Conservation (phyloP, 1,139 yeast species). For the Geotrichum candidum region DNA sequence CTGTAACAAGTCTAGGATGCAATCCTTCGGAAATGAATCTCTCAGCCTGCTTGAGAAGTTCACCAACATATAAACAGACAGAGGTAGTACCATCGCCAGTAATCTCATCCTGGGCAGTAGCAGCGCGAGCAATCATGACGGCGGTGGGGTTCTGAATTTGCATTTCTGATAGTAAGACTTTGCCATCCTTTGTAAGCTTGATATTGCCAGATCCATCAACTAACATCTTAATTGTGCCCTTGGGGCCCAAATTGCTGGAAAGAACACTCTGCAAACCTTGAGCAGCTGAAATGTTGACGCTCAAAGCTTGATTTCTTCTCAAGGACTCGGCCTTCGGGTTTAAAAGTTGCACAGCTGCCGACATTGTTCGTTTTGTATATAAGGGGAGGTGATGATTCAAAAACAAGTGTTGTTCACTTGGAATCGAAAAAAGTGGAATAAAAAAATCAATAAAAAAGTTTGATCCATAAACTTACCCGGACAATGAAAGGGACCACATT, state of each 20-base stretch:
- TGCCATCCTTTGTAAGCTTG: conserved; percentile 95
- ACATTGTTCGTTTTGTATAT: conserved; percentile 3
- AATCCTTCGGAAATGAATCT: conserved; percentile 88
- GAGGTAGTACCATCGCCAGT: conserved; percentile 99
- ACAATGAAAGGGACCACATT: neutral
- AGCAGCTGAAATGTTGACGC: conserved; percentile 93
- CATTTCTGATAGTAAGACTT: conserved; percentile 89
- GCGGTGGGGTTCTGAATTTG: conserved; percentile 99
- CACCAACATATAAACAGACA: conserved; percentile 91
- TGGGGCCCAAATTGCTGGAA: conserved; percentile 90
- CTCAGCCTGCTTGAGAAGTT: conserved; percentile 88
- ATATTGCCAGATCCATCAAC: conserved; percentile 97
- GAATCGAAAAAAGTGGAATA: neutral
- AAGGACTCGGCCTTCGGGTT: conserved; percentile 97
- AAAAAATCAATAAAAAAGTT: neutral
- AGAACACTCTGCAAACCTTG: conserved; percentile 92
- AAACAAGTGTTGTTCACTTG: neutral
- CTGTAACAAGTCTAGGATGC: conserved; percentile 90
- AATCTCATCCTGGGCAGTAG: conserved; percentile 97
- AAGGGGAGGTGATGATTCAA: neutral
- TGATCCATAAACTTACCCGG: neutral
- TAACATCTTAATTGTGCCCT: conserved; percentile 90
- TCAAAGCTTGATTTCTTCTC: conserved; percentile 89
- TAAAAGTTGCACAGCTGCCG: conserved; percentile 69
- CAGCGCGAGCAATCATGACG: conserved; percentile 95